Conservation (phyloP, 2,329 filamentous ascomycete species). For the Pseudohalonectria lignicola region DNA sequence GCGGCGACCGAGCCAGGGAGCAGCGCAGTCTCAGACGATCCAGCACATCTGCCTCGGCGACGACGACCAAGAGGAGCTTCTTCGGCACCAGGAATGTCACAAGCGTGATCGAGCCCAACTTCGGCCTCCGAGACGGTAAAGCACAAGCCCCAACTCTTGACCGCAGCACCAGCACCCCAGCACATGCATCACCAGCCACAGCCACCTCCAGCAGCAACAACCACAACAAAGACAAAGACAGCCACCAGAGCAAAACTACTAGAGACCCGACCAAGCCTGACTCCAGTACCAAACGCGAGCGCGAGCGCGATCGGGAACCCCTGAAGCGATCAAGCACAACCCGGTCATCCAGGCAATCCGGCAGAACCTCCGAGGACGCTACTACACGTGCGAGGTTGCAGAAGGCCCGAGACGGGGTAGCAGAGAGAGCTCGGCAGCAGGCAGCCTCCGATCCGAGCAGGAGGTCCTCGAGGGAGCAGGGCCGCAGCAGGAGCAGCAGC, state of each 20-base stretch:
- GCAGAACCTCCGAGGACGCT: conserved; percentile 9
- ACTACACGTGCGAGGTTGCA: background rate
- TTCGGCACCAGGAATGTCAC: conserved; percentile 16
- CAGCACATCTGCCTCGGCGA: background rate
- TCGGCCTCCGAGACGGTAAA: conserved; percentile 22
- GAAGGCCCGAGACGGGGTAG: conserved; percentile 1
- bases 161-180: conserved; percentile 1
- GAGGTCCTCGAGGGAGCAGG: background rate
- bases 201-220: conserved; percentile 4
- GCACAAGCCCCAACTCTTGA: conserved; percentile 2
- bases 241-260: background rate
- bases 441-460: background rate
- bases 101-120: conserved; percentile 15
- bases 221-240: conserved; percentile 1
- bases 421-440: conserved; percentile 1
- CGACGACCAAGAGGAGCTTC: conserved; percentile 11
- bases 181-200: background rate
- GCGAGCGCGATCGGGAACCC: conserved; percentile 2
- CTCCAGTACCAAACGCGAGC: background rate
- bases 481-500: background rate
- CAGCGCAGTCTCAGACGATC: background rate
- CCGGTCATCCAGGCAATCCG: conserved; percentile 9
- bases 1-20: background rate
- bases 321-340: conserved; percentile 10
- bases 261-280: no score